Evolutionary conservation across 2,329 filamentous ascomycete species (phyloP), one percentile per base, ranked within the genome.

Genomic region (Mariannaea elegans): DNA sequence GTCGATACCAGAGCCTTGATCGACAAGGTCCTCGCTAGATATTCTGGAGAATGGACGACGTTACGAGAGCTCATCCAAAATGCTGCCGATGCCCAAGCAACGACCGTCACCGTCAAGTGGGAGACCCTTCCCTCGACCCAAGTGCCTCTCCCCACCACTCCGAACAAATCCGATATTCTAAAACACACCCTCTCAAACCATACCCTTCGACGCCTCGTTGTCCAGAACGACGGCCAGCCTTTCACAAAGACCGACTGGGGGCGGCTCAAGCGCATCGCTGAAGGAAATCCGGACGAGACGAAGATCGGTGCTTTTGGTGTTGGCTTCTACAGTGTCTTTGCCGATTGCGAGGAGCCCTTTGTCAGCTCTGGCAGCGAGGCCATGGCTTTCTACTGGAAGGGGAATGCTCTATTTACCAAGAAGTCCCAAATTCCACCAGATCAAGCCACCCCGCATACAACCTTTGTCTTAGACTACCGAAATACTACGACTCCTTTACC

Each of bases 351-450:
- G 77, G 93, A 97, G 69, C 95, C 95, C 0, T 98, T 99, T 72
- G 91, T 99, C 65, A 95, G 93, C 66, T 98, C 94, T 1, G 95
- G 95, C 1, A 87, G 85, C 63, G 90, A 97, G 77, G 94, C 93
- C 34, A 97, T 99, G 92, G 94, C 94, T 0, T 99, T 99, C 73
- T 99, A 97, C 80, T 99, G 95, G 96, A 98, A 97, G 76, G 94
- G 91, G n/a, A 98, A 98, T 75, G 92, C 93, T 5, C 84, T 99
- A 2, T 98, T 97, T 75, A 99, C 96, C 21, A 90, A 94, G 69
- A 92, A 93, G 67, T 84, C 95, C 19, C 88, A 89, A 66, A 79
- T 97, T 7, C 88, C 90, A 2, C 82, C 87, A 44, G 86, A 86
- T 21, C 84, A 93, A 71, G 78, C 82, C 14, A 90, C 83, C 55